Percentiles rank a stretch among this genome's conserved stretches.
Conservation (phyloP, 805 yeast species). For the Zygosaccharomyces gambellarensis region DNA sequence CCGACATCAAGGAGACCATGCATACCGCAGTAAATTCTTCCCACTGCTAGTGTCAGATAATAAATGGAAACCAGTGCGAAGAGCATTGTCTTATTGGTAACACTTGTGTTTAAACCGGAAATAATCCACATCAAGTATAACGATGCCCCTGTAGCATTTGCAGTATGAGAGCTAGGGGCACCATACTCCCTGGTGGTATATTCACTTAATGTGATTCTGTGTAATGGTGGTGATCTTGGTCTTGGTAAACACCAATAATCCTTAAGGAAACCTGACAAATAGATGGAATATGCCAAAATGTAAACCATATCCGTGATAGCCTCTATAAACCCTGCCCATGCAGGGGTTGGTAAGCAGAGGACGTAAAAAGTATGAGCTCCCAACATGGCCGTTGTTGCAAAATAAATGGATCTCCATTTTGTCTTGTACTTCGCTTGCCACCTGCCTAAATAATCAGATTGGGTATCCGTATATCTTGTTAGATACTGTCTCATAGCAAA, state of each 20-base stretch:
- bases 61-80: conserved; percentile 39
- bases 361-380: conserved; percentile 95
- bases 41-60: conserved; percentile 61
- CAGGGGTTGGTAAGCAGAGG: conserved; percentile 75
- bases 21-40: conserved; percentile 94
- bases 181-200: conserved; percentile 93
- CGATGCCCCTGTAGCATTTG: conserved; percentile 84
- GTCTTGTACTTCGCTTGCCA: conserved; percentile 52
- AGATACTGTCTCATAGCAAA: conserved; percentile 49
- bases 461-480: conserved; percentile 55
- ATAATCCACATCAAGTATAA: conserved; percentile 40
- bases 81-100: conserved; percentile 9
- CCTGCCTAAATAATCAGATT: conserved; percentile 53
- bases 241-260: conserved; percentile 88
- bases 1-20: conserved; percentile 82
- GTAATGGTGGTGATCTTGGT: conserved; percentile 87
- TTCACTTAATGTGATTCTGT: conserved; percentile 83
- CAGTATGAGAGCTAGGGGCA: conserved; percentile 90
- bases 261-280: conserved; percentile 66
- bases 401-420: conserved; percentile 60
- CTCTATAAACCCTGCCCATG: conserved; percentile 67
- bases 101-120: neutral
- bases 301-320: conserved; percentile 65
- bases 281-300: conserved; percentile 57
- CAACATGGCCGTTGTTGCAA: conserved; percentile 81